A percentile compares a stretch with the other conserved stretches of the same genome.
Conservation (phyloP, 805 yeast species). For the Lachancea quebecensis region DNA sequence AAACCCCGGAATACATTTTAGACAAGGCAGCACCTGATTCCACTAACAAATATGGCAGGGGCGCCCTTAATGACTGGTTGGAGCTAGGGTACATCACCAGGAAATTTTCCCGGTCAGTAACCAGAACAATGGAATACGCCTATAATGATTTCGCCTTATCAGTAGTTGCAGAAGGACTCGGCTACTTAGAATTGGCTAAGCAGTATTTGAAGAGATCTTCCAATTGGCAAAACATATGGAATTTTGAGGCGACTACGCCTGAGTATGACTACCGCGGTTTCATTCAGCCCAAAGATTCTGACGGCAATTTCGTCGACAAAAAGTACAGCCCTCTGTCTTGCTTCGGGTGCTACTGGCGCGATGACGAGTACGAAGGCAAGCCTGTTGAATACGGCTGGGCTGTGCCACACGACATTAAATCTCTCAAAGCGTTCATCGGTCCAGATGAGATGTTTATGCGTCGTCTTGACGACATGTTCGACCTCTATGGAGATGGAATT, state of each 20-base stretch:
- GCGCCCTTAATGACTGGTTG: slow-evolving; percentile 33
- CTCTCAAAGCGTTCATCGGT: slow-evolving; percentile 27
- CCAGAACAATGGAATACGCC: slow-evolving; percentile 35
- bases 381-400: slow-evolving; percentile 35
- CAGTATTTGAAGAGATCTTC: slow-evolving; percentile 31
- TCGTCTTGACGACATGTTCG: slow-evolving; percentile 34
- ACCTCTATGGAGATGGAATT: slow-evolving; percentile 23
- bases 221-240: slow-evolving; percentile 35
- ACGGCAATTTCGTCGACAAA: slow-evolving; percentile 25
- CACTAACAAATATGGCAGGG: slow-evolving; percentile 31
- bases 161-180: slow-evolving; percentile 31
- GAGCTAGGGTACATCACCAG: slow-evolving; percentile 30
- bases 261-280: slow-evolving; percentile 28
- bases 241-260: slow-evolving; percentile 20
- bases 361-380: slow-evolving; percentile 31
- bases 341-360: slow-evolving; percentile 33
- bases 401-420: slow-evolving; percentile 31
- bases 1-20: slow-evolving; percentile 26
- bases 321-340: slow-evolving; percentile 31
- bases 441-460: slow-evolving; percentile 22
- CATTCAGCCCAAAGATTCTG: slow-evolving; percentile 29
- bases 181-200: slow-evolving; percentile 16
- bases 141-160: slow-evolving; percentile 33
- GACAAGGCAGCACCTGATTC: slow-evolving; percentile 29
- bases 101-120: slow-evolving; percentile 29